A percentile compares a stretch with the other conserved stretches of the same genome.
Conservation (phyloP, 306 rosid genomes). For the Canavalia ensiformis region DNA sequence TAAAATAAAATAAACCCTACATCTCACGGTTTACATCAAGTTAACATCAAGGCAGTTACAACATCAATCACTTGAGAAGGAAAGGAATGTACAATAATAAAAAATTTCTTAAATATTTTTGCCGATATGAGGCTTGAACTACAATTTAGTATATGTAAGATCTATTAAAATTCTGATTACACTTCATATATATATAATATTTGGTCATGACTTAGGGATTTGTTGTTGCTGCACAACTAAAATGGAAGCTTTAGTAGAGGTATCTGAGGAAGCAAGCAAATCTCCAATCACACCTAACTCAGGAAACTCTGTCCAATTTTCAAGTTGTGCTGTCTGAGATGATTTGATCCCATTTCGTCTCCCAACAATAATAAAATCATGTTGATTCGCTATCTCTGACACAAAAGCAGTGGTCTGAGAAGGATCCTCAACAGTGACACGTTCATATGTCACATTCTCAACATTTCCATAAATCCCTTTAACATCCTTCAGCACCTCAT, state of each 20-base stretch:
- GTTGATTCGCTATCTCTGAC: background rate
- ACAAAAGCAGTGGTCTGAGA: constrained; percentile 42
- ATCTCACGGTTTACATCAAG: background rate
- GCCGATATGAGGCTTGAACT: background rate
- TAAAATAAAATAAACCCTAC: too few relatives aligned
- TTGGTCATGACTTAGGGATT: background rate
- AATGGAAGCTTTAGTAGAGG: constrained; percentile 48
- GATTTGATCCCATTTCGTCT: constrained; percentile 48
- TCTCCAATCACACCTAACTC: constrained; percentile 68
- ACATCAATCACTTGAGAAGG: background rate
- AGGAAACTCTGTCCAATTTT: constrained; percentile 61
- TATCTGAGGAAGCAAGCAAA: constrained; percentile 61
- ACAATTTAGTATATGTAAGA: background rate
- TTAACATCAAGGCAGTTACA: background rate
- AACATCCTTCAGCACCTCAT: constrained; percentile 16
- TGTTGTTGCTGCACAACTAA: constrained; percentile 60
- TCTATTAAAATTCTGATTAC: background rate
- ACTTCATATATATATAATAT: background rate
- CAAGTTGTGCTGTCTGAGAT: constrained; percentile 54
- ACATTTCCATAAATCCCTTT: background rate
- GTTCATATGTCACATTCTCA: constrained; percentile 37
- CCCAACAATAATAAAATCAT: constrained; percentile 61
- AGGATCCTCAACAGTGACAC: background rate
- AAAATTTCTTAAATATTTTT: background rate
- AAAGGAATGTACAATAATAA: background rate